Percentiles rank a stretch among this genome's conserved stretches.
Conservation (phyloP, 2,329 filamentous ascomycete species). For the Cordyceps tenuipes region DNA sequence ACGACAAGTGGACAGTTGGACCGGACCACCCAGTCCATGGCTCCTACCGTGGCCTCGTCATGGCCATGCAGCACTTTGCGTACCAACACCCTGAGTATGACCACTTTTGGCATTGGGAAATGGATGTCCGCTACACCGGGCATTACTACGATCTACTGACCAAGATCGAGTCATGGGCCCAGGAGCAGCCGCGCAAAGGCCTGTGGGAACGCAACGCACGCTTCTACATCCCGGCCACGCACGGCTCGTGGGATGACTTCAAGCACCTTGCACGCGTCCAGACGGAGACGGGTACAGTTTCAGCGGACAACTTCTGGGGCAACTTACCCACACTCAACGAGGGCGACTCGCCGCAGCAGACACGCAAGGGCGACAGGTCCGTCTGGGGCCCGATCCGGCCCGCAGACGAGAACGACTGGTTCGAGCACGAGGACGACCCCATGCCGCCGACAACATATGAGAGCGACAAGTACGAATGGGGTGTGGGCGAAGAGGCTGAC, state of each 20-base stretch:
- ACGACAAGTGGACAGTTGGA: constrained; percentile 61
- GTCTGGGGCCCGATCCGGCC: constrained; percentile 82
- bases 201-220: constrained; percentile 73
- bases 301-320: constrained; percentile 60
- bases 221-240: constrained; percentile 69
- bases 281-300: constrained; percentile 59
- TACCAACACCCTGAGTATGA: constrained; percentile 83
- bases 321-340: constrained; percentile 35
- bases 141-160: constrained; percentile 73
- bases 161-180: constrained; percentile 61
- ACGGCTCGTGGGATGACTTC: constrained; percentile 75
- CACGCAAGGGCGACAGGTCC: constrained; percentile 44
- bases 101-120: constrained; percentile 92
- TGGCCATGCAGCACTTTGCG: constrained; percentile 92
- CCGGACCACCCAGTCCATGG: constrained; percentile 74
- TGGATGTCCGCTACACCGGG: constrained; percentile 84
- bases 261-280: constrained; percentile 65
- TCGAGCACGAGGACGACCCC: constrained; percentile 65
- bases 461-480: constrained; percentile 77
- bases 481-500: constrained; percentile 83
- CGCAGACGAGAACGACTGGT: constrained; percentile 58
- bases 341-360: constrained; percentile 27
- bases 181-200: constrained; percentile 66
- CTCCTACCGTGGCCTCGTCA: constrained; percentile 84
- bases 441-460: constrained; percentile 62